These are phyloP conservation scores for Yarrowia divulgata DNA, from an alignment of 805 yeast species.

Conservation along the genomic window DNA sequence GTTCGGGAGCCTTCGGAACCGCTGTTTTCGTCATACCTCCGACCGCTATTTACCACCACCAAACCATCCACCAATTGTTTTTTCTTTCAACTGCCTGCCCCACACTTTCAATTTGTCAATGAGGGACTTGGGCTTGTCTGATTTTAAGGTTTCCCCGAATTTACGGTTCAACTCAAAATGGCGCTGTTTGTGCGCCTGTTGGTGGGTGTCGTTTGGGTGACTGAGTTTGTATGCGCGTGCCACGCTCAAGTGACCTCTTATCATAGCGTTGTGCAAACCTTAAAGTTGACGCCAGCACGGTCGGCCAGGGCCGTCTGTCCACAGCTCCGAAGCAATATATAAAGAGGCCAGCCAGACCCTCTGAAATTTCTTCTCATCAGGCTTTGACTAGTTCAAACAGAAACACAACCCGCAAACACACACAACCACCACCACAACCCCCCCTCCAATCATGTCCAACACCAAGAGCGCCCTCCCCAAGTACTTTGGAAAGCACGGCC, in stretches of 20 bases:
- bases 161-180: background rate
- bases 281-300: background rate
- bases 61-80: no score
- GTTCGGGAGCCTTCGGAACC: no score
- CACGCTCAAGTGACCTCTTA: slow-evolving; percentile 40
- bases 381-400: slow-evolving; percentile 30
- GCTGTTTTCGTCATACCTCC: no score
- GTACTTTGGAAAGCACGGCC: slow-evolving; percentile 82
- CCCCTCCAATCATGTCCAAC: slow-evolving; percentile 14
- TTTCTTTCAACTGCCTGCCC: no score
- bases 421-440: background rate
- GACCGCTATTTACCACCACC: no score
- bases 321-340: slow-evolving; percentile 10
- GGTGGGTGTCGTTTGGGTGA: no score
- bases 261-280: slow-evolving; percentile 28
- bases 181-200: background rate
- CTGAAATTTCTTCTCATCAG: background rate
- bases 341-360: background rate
- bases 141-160: background rate
- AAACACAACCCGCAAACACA: slow-evolving; percentile 1
- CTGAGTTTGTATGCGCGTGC: slow-evolving; percentile 37
- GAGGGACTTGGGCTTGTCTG: background rate
- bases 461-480: slow-evolving; percentile 53
- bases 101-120: no score
- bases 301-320: background rate